These are phyloP conservation scores for Calonectria montana DNA, from an alignment of 2,329 filamentous ascomycete species.

Conservation along the genomic window DNA sequence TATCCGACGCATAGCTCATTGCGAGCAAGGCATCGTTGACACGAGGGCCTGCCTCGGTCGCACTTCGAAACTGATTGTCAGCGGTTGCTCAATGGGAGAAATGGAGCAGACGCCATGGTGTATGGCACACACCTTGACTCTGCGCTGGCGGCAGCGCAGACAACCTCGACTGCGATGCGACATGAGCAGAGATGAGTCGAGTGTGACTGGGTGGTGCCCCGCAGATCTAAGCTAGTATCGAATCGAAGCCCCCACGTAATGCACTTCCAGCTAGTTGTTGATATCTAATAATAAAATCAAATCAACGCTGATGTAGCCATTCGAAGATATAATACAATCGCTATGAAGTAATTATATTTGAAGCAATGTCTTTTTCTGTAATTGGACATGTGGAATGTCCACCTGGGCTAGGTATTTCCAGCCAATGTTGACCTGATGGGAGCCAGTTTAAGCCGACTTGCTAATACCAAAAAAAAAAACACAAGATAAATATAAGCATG, in stretches of 20 bases:
- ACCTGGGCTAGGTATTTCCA: background rate
- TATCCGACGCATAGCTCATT: conserved; percentile 53
- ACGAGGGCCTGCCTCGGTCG: conserved; percentile 49
- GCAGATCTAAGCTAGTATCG: background rate
- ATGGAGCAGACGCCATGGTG: background rate
- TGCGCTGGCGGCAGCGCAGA: conserved; percentile 46
- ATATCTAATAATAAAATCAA: background rate
- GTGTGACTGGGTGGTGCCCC: conserved; percentile 21
- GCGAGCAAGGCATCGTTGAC: conserved; percentile 51
- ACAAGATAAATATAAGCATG: background rate
- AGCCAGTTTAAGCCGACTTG: too few species aligned
- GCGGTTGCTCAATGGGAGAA: too few species aligned
- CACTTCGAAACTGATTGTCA: conserved; percentile 32
- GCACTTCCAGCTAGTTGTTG: background rate
- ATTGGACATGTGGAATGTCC: background rate
- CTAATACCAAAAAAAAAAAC: background rate
- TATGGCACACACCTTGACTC: conserved; percentile 38
- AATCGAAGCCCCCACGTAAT: background rate
- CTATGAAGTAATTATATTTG: background rate
- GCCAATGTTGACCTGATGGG: background rate
- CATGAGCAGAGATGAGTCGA: conserved; percentile 27
- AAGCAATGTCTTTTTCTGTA: background rate
- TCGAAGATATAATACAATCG: background rate
- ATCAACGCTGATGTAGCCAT: too few species aligned
- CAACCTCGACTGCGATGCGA: conserved; percentile 47